Conservation (phyloP, 495 filamentous ascomycete genomes). For the Aspergillus ostianus region DNA sequence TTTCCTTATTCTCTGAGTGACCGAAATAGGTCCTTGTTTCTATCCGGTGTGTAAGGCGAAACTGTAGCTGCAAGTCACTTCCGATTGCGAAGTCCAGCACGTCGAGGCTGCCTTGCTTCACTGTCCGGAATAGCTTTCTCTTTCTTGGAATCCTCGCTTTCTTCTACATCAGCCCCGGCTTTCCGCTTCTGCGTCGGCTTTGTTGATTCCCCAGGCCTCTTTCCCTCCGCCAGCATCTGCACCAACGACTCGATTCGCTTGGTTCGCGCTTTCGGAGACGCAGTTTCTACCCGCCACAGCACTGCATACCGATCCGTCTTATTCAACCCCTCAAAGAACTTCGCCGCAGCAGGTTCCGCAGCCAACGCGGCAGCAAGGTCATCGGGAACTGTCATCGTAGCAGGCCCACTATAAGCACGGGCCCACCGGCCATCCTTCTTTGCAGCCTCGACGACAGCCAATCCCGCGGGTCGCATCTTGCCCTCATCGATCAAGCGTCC, state of each 20-base stretch:
- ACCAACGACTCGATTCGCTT: slow-evolving; percentile 24
- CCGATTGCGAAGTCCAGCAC: neutral
- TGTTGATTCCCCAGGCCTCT: neutral
- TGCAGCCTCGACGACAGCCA: slow-evolving; percentile 49
- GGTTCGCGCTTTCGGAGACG: slow-evolving; percentile 17
- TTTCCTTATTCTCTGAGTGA: too few relatives aligned
- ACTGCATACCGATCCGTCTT: slow-evolving; percentile 44
- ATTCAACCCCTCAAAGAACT: slow-evolving; percentile 40
- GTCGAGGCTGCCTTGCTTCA: neutral
- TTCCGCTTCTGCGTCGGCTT: neutral
- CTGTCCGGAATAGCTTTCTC: neutral
- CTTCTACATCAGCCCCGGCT: neutral
- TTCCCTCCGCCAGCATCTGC: slow-evolving; percentile 21
- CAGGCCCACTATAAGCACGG: slow-evolving; percentile 49
- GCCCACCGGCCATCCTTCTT: slow-evolving; percentile 56
- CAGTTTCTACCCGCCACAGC: slow-evolving; percentile 41
- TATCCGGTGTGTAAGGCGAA: too few relatives aligned
- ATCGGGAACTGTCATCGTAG: slow-evolving; percentile 40
- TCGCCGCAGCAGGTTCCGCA: slow-evolving; percentile 25
- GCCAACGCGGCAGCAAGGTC: slow-evolving; percentile 40
- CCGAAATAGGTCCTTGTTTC: too few relatives aligned
- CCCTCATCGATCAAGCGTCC: slow-evolving; percentile 37
- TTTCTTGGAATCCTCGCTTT: neutral
- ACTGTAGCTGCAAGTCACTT: neutral
- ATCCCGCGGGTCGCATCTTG: slow-evolving; percentile 46